Evolutionary conservation across 352 stramenopile species (phyloP).

Genomic region (Pythium dissotocum): DNA sequence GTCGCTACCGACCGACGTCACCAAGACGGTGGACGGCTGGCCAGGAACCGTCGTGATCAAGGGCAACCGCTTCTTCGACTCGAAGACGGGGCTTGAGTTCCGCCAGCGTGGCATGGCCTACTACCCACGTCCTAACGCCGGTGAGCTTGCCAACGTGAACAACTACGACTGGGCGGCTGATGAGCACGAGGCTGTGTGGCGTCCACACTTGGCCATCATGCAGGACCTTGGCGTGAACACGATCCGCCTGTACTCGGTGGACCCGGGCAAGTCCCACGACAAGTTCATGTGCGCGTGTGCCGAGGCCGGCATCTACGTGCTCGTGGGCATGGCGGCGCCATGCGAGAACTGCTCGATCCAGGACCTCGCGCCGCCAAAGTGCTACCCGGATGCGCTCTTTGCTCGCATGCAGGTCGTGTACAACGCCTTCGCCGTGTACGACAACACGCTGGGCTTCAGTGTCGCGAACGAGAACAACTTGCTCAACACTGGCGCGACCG

Average conservation of each 20-base stretch:
- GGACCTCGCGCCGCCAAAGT: constrained; percentile 37
- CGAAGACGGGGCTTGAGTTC: constrained; percentile 49
- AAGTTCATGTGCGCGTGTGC: constrained; percentile 75
- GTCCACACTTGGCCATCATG: constrained; percentile 46
- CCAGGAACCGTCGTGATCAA: constrained; percentile 54
- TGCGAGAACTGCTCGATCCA: constrained; percentile 43
- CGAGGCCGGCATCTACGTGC: constrained; percentile 52
- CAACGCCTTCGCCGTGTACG: constrained; percentile 59
- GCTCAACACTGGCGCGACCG: constrained; percentile 29
- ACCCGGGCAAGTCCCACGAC: constrained; percentile 62
- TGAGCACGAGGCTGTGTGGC: constrained; percentile 58
- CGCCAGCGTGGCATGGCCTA: constrained; percentile 72
- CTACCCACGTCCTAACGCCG: constrained; percentile 65
- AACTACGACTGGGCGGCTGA: constrained; percentile 70
- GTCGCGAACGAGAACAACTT: constrained; percentile 61
- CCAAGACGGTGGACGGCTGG: constrained; percentile 31
- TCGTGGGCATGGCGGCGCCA: constrained; percentile 47
- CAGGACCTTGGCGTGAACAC: constrained; percentile 70
- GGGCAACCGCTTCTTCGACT: constrained; percentile 77
- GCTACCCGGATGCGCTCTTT: constrained; percentile 50
- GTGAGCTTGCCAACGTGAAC: constrained; percentile 36
- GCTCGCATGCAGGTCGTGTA: constrained; percentile 45
- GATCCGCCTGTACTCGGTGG: constrained; percentile 68
- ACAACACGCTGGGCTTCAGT: constrained; percentile 57
- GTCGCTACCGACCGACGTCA: constrained; percentile 18